Evolutionary conservation across 371 early-diverging fungal species (phyloP).

Genomic region (Phascolomyces articulosus): DNA sequence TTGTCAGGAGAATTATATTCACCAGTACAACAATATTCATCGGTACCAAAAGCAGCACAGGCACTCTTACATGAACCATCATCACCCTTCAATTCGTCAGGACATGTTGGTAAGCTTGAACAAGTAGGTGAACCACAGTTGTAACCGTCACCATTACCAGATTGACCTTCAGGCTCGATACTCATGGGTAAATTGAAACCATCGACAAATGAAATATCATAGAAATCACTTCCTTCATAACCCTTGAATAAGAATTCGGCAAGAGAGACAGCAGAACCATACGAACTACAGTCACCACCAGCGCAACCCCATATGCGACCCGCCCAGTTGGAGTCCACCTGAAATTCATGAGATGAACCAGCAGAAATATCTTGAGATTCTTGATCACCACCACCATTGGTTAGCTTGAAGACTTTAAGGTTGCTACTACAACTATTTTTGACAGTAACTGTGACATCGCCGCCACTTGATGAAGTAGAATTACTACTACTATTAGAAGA

Average conservation of each 20-base stretch:
- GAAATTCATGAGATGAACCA: slow-evolving; percentile 9
- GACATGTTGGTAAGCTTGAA: slow-evolving; percentile 16
- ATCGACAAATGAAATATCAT: slow-evolving; percentile 41
- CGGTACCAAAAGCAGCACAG: slow-evolving; percentile 17
- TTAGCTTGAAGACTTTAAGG: slow-evolving; percentile 36
- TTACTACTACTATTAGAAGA: not conserved
- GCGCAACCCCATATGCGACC: slow-evolving; percentile 42
- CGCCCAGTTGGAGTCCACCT: slow-evolving; percentile 22
- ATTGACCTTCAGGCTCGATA: slow-evolving; percentile 17
- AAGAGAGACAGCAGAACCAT: slow-evolving; percentile 33
- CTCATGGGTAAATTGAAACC: slow-evolving; percentile 24
- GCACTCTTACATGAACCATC: slow-evolving; percentile 22
- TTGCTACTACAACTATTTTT: slow-evolving; percentile 34
- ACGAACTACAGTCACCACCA: slow-evolving; percentile 17
- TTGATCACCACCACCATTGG: slow-evolving; percentile 19
- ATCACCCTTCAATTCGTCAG: slow-evolving; percentile 15
- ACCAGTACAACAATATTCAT: slow-evolving; percentile 22
- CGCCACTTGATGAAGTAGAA: not conserved
- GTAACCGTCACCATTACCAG: not conserved
- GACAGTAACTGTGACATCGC: slow-evolving; percentile 34
- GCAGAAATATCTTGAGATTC: slow-evolving; percentile 1
- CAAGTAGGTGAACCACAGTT: slow-evolving; percentile 20
- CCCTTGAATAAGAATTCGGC: slow-evolving; percentile 36
- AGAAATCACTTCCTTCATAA: slow-evolving; percentile 31
- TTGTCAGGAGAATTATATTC: slow-evolving; percentile 12